These are phyloP conservation scores for Entomortierella chlamydospora DNA, from an alignment of 192 early-diverging fungal species.

Conservation along the genomic window DNA sequence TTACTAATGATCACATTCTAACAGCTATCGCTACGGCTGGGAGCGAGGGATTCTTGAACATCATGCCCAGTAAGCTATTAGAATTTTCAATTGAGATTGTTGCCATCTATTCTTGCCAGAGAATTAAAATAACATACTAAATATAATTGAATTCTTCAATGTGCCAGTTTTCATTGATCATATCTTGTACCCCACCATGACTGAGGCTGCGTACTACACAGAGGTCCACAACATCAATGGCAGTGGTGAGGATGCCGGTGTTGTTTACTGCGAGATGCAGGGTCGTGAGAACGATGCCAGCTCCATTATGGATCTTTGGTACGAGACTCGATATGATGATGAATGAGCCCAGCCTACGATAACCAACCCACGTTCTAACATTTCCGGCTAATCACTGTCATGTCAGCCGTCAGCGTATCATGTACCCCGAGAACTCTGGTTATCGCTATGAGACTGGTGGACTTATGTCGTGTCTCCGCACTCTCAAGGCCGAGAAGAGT, in stretches of 20 bases:
- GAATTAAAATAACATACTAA: neutral
- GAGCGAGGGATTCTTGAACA: slow-evolving; percentile 66
- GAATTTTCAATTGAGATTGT: neutral
- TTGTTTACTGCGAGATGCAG: slow-evolving; percentile 76
- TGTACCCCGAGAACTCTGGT: slow-evolving; percentile 69
- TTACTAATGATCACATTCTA: neutral
- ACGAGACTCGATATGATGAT: neutral
- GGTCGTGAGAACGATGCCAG: slow-evolving; percentile 62
- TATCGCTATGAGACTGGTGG: slow-evolving; percentile 73
- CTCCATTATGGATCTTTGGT: slow-evolving; percentile 58
- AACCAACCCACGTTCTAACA: too few species aligned
- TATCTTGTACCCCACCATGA: slow-evolving; percentile 71
- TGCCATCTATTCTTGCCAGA: neutral
- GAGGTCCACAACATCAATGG: slow-evolving; percentile 75
- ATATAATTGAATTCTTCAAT: neutral
- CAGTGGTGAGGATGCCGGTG: slow-evolving; percentile 72
- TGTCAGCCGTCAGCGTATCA: slow-evolving; percentile 59
- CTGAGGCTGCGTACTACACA: slow-evolving; percentile 67
- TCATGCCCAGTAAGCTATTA: slow-evolving; percentile 60
- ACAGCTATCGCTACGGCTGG: slow-evolving; percentile 68
- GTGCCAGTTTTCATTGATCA: slow-evolving; percentile 68
- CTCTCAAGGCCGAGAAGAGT: slow-evolving; percentile 70
- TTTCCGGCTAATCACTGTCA: neutral
- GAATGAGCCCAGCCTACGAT: neutral
- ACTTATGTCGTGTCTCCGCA: slow-evolving; percentile 65